Conservation (phyloP, 2,329 filamentous ascomycete species). For the Neofusicoccum parvum region DNA sequence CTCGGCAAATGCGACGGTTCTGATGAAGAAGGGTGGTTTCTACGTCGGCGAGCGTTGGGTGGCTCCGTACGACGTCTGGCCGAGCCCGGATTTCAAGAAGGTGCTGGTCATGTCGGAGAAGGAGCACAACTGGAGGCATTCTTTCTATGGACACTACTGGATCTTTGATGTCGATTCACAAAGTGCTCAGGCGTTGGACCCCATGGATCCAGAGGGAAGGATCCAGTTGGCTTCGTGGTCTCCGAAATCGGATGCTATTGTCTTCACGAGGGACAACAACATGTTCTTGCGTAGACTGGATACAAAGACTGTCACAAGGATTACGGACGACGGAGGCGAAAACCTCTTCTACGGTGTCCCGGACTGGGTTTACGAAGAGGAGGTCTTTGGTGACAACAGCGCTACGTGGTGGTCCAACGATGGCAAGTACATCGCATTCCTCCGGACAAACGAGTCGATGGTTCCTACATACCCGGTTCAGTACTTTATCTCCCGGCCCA, state of each 20-base stretch:
- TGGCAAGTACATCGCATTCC: constrained; percentile 85
- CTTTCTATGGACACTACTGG: constrained; percentile 84
- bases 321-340: constrained; percentile 83
- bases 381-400: constrained; percentile 76
- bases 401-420: constrained; percentile 96
- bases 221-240: constrained; percentile 90
- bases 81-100: constrained; percentile 81
- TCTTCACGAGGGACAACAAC: constrained; percentile 91
- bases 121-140: constrained; percentile 85
- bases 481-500: constrained; percentile 88
- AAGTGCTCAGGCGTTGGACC: constrained; percentile 74
- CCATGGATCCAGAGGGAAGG: constrained; percentile 62
- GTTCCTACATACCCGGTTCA: constrained; percentile 92
- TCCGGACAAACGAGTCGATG: constrained; percentile 88
- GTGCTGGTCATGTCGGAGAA: constrained; percentile 77
- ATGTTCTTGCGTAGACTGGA: constrained; percentile 74
- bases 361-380: constrained; percentile 95
- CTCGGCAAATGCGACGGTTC: constrained; percentile 60
- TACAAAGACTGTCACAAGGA: constrained; percentile 63
- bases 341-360: constrained; percentile 95
- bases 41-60: constrained; percentile 59
- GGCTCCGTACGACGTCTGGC: constrained; percentile 64
- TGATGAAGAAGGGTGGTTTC: constrained; percentile 74
- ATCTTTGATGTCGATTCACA: constrained; percentile 88
- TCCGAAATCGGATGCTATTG: constrained; percentile 79